phyloP scores from a whole-genome alignment of 176 grass and related monocot genomes.

The Coix lacrymajobi region DNA sequence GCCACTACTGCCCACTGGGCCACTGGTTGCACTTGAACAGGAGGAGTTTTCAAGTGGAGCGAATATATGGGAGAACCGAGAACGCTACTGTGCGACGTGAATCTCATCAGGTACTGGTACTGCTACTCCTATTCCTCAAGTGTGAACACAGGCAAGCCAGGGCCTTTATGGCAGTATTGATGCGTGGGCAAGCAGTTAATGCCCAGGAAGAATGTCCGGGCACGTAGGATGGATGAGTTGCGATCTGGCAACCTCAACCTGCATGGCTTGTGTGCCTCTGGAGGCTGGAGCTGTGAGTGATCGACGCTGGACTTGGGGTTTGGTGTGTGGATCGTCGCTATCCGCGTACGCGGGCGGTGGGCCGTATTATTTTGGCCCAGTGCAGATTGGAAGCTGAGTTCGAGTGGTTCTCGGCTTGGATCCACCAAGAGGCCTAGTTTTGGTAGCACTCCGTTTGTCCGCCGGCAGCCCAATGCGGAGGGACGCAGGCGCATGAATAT shows the following conservation, averaged over 20 bases:
- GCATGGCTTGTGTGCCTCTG: neutral
- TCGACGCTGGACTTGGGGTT: neutral
- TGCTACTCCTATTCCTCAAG: neutral
- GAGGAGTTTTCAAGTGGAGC: neutral
- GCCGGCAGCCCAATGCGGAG: too few species aligned
- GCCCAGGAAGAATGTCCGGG: constrained; percentile 10
- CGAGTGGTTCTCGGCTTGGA: too few species aligned
- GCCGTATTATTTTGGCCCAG: neutral
- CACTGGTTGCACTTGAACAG: too few species aligned
- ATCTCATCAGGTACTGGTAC: neutral
- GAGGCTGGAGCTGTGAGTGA: too few species aligned
- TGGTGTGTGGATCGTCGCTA: neutral
- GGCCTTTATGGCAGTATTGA: neutral
- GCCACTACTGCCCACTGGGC: too few species aligned
- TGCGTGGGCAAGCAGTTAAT: neutral
- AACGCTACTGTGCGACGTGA: neutral
- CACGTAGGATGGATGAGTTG: neutral
- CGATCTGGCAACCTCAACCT: neutral
- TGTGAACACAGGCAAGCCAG: neutral
- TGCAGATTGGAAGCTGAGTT: neutral
- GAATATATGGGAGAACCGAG: too few species aligned
- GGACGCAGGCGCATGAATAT: too few species aligned
- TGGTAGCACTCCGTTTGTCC: too few species aligned
- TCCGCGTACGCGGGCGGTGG: neutral
- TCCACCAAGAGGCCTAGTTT: too few species aligned